phyloP scores from a whole-genome alignment of 2,329 filamentous ascomycete species.

The Diaporthe destruens region DNA sequence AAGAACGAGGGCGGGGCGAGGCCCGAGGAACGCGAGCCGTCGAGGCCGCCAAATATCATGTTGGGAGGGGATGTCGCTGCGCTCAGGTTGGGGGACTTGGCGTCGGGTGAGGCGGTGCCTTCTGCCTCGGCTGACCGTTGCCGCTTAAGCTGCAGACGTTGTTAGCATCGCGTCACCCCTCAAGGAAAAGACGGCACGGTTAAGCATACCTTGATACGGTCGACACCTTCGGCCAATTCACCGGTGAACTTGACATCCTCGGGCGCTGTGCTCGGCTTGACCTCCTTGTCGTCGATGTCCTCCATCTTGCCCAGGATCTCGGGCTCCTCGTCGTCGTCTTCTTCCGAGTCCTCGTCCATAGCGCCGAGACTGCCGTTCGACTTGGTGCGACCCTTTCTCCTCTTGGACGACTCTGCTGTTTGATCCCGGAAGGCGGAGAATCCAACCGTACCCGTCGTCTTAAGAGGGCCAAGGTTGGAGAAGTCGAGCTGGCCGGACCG shows the following conservation, averaged over 20 bases:
- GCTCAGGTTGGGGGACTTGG: constrained; percentile 60
- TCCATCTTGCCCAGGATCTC: constrained; percentile 74
- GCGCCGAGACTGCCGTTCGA: constrained; percentile 67
- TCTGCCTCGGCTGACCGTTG: constrained; percentile 81
- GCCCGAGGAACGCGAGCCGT: constrained; percentile 39
- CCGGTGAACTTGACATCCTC: constrained; percentile 80
- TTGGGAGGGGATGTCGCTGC: constrained; percentile 58
- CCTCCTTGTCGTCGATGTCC: constrained; percentile 72
- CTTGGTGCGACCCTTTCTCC: constrained; percentile 71
- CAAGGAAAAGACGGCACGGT: too few relatives aligned
- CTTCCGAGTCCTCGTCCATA: constrained; percentile 80
- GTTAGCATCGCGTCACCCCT: constrained; percentile 44
- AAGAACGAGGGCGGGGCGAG: constrained; percentile 53
- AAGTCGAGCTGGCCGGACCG: constrained; percentile 89
- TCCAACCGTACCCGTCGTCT: constrained; percentile 87
- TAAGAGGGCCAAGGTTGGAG: constrained; percentile 84
- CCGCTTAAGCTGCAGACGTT: constrained; percentile 76
- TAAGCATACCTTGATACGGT: constrained; percentile 79
- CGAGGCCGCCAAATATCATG: constrained; percentile 43
- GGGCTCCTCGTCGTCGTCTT: constrained; percentile 74
- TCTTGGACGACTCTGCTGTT: constrained; percentile 66
- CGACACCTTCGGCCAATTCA: constrained; percentile 83
- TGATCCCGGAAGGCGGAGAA: constrained; percentile 89
- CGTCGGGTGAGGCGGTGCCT: constrained; percentile 56
- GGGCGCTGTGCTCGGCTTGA: constrained; percentile 67